These are phyloP conservation scores for Rugonectria rugulosa DNA, from an alignment of 2,329 filamentous ascomycete species.

Conservation along the genomic window DNA sequence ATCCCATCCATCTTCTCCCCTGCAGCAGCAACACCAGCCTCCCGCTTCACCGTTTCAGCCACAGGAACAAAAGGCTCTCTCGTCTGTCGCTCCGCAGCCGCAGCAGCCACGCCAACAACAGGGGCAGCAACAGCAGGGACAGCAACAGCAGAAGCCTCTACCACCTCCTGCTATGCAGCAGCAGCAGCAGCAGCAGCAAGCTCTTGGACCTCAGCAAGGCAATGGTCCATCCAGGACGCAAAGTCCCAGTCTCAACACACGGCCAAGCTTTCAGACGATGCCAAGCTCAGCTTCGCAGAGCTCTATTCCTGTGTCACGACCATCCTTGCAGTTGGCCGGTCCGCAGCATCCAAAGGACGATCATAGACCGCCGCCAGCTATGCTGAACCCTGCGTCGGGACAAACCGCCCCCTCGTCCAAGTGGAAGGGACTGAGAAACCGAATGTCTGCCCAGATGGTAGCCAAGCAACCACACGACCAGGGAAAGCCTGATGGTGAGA, in stretches of 20 bases:
- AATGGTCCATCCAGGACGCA: conserved; percentile 28
- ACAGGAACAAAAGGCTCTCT: background rate
- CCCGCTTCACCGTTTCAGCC: background rate
- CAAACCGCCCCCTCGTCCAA: conserved; percentile 38
- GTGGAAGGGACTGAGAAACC: conserved; percentile 45
- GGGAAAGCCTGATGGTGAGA: conserved; percentile 32
- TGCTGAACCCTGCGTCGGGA: conserved; percentile 19
- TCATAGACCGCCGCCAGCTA: conserved; percentile 13
- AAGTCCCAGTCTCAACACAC: conserved; percentile 13
- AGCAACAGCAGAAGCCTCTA: background rate
- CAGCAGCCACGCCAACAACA: background rate
- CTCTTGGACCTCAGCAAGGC: conserved; percentile 9
- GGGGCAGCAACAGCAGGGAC: background rate
- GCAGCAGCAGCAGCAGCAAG: conserved; percentile 18
- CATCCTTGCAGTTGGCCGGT: conserved; percentile 26
- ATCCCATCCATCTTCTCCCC: background rate
- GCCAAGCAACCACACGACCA: conserved; percentile 29
- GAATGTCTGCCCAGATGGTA: conserved; percentile 42
- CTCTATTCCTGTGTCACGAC: conserved; percentile 19
- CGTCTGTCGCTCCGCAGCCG: background rate
- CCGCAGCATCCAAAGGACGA: conserved; percentile 28
- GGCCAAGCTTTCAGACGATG: conserved; percentile 14
- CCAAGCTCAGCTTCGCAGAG: conserved; percentile 23
- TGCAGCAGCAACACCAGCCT: background rate
- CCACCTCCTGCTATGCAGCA: background rate